A percentile compares a stretch with the other conserved stretches of the same genome.
phyloP scores from a whole-genome alignment of 495 filamentous ascomycete genomes.

The Hypoxylon subgilvum region DNA sequence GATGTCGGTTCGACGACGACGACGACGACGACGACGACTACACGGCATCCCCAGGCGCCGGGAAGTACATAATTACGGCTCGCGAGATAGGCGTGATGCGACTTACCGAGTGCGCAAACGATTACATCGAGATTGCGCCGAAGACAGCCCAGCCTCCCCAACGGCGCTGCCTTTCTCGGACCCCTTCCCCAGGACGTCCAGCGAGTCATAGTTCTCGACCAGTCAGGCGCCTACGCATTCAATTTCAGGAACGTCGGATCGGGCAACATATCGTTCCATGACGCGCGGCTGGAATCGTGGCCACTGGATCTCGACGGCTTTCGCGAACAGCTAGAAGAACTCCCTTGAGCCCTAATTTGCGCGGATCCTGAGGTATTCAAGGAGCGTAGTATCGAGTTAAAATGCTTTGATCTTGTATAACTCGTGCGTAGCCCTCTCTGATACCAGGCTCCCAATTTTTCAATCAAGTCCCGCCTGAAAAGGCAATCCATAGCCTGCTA shows the following conservation, averaged over 20 bases:
- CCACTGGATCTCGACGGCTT: constrained; percentile 6
- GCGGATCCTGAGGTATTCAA: constrained; percentile 1
- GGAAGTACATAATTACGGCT: background rate
- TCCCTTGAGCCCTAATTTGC: background rate
- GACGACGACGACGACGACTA: constrained; percentile 1
- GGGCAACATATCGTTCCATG: constrained; percentile 3
- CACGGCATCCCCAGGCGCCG: too few species aligned
- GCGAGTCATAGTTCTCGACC: background rate
- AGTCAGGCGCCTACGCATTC: too few species aligned
- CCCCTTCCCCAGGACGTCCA: constrained; percentile 7
- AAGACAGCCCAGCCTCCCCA: background rate
- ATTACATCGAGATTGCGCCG: constrained; percentile 3
- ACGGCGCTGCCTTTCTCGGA: constrained; percentile 18
- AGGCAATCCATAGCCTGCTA: background rate
- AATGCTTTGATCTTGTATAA: constrained; percentile 11
- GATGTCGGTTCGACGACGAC: background rate
- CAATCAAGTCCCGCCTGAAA: background rate
- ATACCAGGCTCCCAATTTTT: too few species aligned
- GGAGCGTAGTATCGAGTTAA: background rate
- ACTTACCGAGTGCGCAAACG: background rate
- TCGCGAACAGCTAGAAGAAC: background rate
- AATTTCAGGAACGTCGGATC: background rate
- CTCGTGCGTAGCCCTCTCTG: background rate
- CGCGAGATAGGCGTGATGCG: background rate
- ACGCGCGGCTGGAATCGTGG: constrained; percentile 14